Conservation (phyloP, 164 flowering plant genomes). For the Liquidambar formosana region DNA sequence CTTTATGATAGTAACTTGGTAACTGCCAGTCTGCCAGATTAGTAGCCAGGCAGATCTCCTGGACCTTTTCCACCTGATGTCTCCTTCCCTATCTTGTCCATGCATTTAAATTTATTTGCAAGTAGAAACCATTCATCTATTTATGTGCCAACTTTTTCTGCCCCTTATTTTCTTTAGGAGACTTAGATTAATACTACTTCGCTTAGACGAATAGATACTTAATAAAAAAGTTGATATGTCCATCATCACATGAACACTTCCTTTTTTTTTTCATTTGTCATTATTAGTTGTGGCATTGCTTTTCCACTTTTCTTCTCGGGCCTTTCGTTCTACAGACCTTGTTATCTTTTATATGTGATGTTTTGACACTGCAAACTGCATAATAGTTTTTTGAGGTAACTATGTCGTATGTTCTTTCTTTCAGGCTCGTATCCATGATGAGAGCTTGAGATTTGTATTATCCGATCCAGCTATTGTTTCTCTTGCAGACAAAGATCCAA, state of each 20-base stretch:
- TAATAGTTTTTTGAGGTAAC: not conserved
- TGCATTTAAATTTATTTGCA: no score
- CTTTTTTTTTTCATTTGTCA: not conserved
- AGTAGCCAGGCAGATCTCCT: not conserved
- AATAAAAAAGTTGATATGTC: not conserved
- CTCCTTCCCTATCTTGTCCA: no score
- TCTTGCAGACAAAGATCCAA: slow-evolving; percentile 61
- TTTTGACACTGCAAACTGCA: not conserved
- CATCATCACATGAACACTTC: not conserved
- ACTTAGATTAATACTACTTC: no score
- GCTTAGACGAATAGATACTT: no score
- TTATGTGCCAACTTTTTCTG: no score
- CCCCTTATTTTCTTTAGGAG: not conserved
- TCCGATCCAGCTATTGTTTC: slow-evolving; percentile 83
- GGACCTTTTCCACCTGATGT: not conserved
- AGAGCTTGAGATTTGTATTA: slow-evolving; percentile 81
- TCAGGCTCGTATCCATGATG: slow-evolving; percentile 98
- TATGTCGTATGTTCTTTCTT: slow-evolving; percentile 21
- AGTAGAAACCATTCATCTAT: no score
- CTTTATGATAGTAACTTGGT: not conserved
- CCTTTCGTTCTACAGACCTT: not conserved
- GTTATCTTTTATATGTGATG: not conserved
- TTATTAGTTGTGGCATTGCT: no score
- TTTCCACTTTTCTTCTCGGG: not conserved
- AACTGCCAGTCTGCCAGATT: not conserved